Conservation (phyloP, 208 protist genomes). For the Porcisia hertigi region DNA sequence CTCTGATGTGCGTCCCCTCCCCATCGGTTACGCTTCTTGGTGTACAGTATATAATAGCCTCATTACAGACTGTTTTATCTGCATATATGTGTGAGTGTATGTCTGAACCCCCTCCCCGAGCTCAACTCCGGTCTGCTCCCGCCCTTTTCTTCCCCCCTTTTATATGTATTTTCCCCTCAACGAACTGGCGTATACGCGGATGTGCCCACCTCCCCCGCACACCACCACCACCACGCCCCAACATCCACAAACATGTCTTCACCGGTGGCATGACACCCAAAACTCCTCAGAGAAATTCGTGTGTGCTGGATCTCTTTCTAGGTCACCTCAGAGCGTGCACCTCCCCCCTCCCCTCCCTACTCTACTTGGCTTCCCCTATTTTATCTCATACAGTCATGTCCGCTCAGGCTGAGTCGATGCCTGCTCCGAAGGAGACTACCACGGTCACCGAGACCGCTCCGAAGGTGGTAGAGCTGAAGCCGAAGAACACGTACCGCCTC, state of each 20-base stretch:
- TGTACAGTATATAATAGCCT: no score
- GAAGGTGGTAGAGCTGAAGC: conserved; percentile 33
- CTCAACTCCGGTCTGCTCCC: not conserved
- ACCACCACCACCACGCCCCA: not conserved
- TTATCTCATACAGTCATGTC: conserved; percentile 11
- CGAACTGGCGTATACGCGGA: not conserved
- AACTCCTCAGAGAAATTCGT: not conserved
- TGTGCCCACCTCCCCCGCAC: not conserved
- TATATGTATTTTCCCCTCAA: not conserved
- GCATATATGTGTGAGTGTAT: no score
- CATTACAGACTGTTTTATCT: no score
- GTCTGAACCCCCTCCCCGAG: no score
- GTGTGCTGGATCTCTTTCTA: not conserved
- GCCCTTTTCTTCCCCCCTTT: no score
- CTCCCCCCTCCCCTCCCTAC: not conserved
- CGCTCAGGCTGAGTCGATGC: conserved; percentile 13
- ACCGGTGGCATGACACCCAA: not conserved
- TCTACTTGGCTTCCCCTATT: not conserved
- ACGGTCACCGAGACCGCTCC: conserved; percentile 9
- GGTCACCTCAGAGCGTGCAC: not conserved
- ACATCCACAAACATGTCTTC: not conserved
- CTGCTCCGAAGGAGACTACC: not conserved
- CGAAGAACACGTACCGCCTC: conserved; percentile 83
- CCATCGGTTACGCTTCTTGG: no score
- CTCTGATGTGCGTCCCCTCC: no score